A percentile compares a stretch with the other conserved stretches of the same genome.
phyloP scores from a whole-genome alignment of 1,284 basidiomycete species.

The Mycosarcoma maydis region DNA sequence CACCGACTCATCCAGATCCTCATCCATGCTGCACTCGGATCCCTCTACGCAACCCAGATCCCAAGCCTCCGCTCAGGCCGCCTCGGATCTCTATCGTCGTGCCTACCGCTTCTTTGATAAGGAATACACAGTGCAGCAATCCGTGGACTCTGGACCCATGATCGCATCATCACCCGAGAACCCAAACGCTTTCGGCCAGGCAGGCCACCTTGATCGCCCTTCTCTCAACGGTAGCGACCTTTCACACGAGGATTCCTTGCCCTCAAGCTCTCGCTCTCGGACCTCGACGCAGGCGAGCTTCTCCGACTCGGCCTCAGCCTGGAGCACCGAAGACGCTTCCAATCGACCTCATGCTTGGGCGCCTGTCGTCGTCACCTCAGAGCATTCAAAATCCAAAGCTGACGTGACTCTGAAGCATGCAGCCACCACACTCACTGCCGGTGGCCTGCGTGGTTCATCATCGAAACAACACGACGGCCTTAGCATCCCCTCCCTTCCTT shows the following conservation, averaged over 20 bases:
- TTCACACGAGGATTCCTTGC: constrained; percentile 32
- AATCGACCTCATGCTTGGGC: neutral
- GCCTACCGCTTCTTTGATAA: constrained; percentile 46
- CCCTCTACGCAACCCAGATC: neutral
- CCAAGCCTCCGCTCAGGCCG: constrained; percentile 6
- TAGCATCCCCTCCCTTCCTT: constrained; percentile 28
- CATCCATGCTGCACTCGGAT: constrained; percentile 16
- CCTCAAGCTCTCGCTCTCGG: constrained; percentile 30
- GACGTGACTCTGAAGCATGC: neutral
- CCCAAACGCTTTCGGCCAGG: neutral
- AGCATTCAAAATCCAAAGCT: neutral
- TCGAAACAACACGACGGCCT: constrained; percentile 11
- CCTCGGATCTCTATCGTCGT: constrained; percentile 36
- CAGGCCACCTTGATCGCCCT: constrained; percentile 8
- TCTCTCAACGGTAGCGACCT: constrained; percentile 17
- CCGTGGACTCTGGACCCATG: neutral
- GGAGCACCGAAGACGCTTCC: constrained; percentile 9
- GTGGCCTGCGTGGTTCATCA: neutral
- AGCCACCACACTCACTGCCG: neutral
- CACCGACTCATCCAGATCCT: constrained; percentile 14
- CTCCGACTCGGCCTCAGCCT: constrained; percentile 21
- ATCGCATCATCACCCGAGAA: neutral
- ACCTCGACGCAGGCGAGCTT: constrained; percentile 24
- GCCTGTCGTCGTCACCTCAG: constrained; percentile 1
- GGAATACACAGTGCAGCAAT: constrained; percentile 34